Evolutionary conservation across 352 stramenopile genomes (phyloP).

Genomic region (Phytophthora syringae): DNA sequence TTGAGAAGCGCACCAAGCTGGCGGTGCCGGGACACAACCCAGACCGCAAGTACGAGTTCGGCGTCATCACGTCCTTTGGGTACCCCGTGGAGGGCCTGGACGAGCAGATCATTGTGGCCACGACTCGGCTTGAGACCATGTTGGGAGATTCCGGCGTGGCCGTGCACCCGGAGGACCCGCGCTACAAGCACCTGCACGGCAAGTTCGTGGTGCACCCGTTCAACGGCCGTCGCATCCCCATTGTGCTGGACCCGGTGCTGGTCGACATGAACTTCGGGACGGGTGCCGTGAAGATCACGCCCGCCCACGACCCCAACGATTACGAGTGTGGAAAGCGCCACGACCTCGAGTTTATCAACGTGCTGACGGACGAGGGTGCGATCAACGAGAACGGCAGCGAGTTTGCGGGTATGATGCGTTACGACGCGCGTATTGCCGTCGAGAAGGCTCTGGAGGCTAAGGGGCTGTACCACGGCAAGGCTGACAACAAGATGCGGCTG

Average conservation of each 20-base stretch:
- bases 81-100: slow-evolving; percentile 95
- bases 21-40: slow-evolving; percentile 96
- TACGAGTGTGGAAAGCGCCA: slow-evolving; percentile 98
- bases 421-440: slow-evolving; percentile 87
- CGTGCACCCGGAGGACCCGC: slow-evolving; percentile 98
- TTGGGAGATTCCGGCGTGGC: slow-evolving; percentile 98
- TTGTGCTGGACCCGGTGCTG: slow-evolving; percentile 95
- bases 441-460: slow-evolving; percentile 94
- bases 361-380: slow-evolving; percentile 96
- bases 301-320: slow-evolving; percentile 99
- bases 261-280: slow-evolving; percentile 99
- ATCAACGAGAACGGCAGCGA: slow-evolving; percentile 95
- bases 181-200: slow-evolving; percentile 99
- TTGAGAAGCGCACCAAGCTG: slow-evolving; percentile 96
- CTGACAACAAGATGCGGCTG: slow-evolving; percentile 98
- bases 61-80: slow-evolving; percentile 97
- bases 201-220: slow-evolving; percentile 99
- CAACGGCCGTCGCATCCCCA: slow-evolving; percentile 96
- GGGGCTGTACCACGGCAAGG: slow-evolving; percentile 96
- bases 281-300: slow-evolving; percentile 99
- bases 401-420: slow-evolving; percentile 89
- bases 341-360: slow-evolving; percentile 97
- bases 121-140: slow-evolving; percentile 99
- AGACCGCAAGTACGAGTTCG: slow-evolving; percentile 99
- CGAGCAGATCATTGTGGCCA: slow-evolving; percentile 84